These are phyloP conservation scores for Dictyostelium purpureum DNA, from an alignment of 78 protist species.

Conservation along the genomic window DNA sequence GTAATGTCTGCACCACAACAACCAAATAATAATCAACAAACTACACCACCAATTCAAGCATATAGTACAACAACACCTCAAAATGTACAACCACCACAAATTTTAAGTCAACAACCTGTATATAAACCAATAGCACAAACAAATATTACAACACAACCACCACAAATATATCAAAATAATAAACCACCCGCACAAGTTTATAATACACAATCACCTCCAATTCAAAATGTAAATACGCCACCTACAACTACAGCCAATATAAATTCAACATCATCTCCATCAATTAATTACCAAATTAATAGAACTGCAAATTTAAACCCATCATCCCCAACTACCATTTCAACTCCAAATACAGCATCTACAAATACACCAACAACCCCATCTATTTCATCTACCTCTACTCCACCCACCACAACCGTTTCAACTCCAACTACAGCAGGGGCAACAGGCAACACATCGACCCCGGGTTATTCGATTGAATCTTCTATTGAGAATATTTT, in stretches of 20 bases:
- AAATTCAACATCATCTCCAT: slow-evolving; percentile 1
- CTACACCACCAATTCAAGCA: neutral
- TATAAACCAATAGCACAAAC: neutral
- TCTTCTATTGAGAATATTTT: slow-evolving; percentile 30
- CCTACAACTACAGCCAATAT: neutral
- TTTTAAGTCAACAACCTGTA: neutral
- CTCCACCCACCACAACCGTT: neutral
- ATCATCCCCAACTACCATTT: neutral
- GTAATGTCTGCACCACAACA: neutral
- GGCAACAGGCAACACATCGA: neutral
- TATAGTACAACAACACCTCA: neutral
- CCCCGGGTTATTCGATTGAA: slow-evolving; percentile 22
- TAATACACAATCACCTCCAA: neutral
- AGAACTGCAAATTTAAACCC: neutral
- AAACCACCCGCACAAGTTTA: neutral
- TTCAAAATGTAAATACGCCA: neutral
- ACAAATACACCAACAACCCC: neutral
- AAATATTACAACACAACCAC: neutral
- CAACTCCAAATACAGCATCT: neutral
- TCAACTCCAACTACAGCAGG: neutral
- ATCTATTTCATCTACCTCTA: neutral
- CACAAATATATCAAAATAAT: neutral
- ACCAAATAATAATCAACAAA: neutral
- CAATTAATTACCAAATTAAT: no score
- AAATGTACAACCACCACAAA: slow-evolving; percentile 10